Percentiles rank a stretch among this genome's conserved stretches.
phyloP scores from a whole-genome alignment of 129 eudicot species.

The Flaveria linearis region DNA sequence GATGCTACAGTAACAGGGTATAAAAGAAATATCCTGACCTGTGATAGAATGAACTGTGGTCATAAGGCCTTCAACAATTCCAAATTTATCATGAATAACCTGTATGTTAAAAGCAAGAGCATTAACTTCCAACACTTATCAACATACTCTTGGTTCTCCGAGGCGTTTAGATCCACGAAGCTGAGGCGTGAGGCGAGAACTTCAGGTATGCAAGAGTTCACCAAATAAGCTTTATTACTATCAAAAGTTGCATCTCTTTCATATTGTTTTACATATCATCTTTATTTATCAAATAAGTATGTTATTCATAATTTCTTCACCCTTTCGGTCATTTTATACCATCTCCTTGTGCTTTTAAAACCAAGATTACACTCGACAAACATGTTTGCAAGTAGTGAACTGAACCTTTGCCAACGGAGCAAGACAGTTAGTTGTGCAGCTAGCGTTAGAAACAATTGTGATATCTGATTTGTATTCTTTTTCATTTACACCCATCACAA shows the following conservation, averaged over 20 bases:
- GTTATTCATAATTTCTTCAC: background rate
- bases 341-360: background rate
- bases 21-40: background rate
- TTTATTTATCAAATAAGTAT: background rate
- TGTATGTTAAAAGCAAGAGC: background rate
- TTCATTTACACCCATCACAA: conserved; percentile 78
- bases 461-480: conserved; percentile 42
- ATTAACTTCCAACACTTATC: background rate
- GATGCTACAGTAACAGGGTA: background rate
- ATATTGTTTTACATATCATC: background rate
- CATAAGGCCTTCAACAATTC: conserved; percentile 16
- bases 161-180: background rate
- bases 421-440: conserved; percentile 15
- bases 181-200: background rate
- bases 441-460: conserved; percentile 12
- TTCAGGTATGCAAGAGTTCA: background rate
- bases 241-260: background rate
- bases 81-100: conserved; percentile 10
- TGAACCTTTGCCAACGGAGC: conserved; percentile 1
- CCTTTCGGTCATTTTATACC: background rate
- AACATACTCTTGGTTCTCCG: background rate
- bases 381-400: background rate
- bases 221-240: background rate
- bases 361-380: background rate
- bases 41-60: conserved; percentile 11